phyloP scores from a whole-genome alignment of 352 stramenopile genomes.

The Pythium guiyangense region DNA sequence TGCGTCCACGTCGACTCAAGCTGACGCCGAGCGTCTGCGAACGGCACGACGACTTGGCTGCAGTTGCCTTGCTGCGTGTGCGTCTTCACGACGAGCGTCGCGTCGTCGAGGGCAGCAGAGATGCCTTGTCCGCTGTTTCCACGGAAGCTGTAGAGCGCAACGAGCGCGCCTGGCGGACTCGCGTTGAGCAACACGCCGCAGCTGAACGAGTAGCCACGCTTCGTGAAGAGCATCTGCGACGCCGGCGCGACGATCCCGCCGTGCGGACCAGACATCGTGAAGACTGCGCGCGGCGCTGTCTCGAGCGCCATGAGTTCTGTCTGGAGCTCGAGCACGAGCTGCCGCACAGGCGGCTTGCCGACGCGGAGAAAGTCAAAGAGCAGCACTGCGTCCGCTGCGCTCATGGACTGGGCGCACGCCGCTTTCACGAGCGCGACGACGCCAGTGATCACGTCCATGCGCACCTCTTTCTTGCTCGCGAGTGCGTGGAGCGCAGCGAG shows the following conservation, averaged over 20 bases:
- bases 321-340: slow-evolving; percentile 57
- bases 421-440: slow-evolving; percentile 46
- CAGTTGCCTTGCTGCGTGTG: slow-evolving; percentile 33
- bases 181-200: slow-evolving; percentile 51
- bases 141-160: slow-evolving; percentile 72
- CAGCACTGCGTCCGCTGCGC: slow-evolving; percentile 46
- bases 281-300: slow-evolving; percentile 57
- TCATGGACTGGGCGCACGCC: slow-evolving; percentile 57
- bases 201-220: slow-evolving; percentile 74
- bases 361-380: slow-evolving; percentile 76
- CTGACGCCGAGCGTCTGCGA: slow-evolving; percentile 33
- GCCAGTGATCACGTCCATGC: slow-evolving; percentile 21
- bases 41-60: slow-evolving; percentile 55
- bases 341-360: slow-evolving; percentile 30
- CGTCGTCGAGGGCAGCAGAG: slow-evolving; percentile 46
- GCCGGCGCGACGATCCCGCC: slow-evolving; percentile 62
- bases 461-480: slow-evolving; percentile 22
- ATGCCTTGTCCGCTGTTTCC: slow-evolving; percentile 72
- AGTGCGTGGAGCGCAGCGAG: slow-evolving; percentile 36
- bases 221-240: slow-evolving; percentile 53
- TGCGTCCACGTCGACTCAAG: slow-evolving; percentile 68
- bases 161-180: slow-evolving; percentile 11
- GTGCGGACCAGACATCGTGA: slow-evolving; percentile 58
- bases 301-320: slow-evolving; percentile 46
- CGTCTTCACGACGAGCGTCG: slow-evolving; percentile 53